Base-by-base conservation (phyloP, 306 rosid genomes). In the Vigna angularis region DNA sequence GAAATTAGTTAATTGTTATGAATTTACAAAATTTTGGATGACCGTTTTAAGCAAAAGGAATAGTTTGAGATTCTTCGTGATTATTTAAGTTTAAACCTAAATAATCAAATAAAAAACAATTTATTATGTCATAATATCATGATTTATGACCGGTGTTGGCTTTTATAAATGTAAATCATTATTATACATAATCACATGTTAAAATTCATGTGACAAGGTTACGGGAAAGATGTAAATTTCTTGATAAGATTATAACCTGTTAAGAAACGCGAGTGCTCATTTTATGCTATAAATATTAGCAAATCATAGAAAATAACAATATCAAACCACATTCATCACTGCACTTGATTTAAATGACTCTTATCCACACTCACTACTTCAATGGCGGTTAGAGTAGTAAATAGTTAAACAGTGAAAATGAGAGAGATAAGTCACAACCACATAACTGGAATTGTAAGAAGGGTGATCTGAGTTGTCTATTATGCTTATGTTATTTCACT, bases 401-500 rank as follows among this genome's bases (percentile, higher is more conserved):
- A 4, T 24, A 48, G 24, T 32, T 17, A 12, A 75, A 58, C 9
- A 3, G 45, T 44, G 34, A 63, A 67, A 82, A 53, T 77, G 26
- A 40, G 81, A 49, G 18, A 15, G 78, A 75, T 79, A 47, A 14
- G 69, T 55, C 79, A 70, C 75, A 57, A 45, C 67, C 32, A 42
- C 34, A 62, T 69, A 73, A 79, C 75, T 62, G 74, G 58, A 45
- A 61, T 79, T 59, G 78, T 74, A 32, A 40, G 68, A 68, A 71
- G 53, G 51, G 47, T 79, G 78, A 70, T 68, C 64, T 74, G 36
- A 20, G 32, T 62, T 53, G 50, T 52, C 81, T 74, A 16, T 44
- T 70, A 26, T 47, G 58, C 47, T 49, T 71, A 16, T 79, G 79
- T 65, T 58, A 44, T 80, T 71, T 80, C 87, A 52, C 84, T 84